Percentiles rank a stretch among this genome's conserved stretches.
Conservation (phyloP, 169 alveolate species). For the Plasmodium relictum region DNA sequence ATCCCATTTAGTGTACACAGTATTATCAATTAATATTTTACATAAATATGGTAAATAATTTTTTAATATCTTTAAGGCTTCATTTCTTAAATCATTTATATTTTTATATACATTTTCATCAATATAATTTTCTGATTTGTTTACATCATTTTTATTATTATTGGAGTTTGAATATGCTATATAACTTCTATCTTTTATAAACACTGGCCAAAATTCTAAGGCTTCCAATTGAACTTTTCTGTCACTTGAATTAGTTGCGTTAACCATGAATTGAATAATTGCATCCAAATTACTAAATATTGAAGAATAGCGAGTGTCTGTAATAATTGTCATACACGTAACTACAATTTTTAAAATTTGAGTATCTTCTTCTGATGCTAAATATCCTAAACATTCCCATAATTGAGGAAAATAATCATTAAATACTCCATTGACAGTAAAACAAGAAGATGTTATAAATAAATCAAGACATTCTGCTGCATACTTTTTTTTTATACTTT, state of each 20-base stretch:
- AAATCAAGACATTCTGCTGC: constrained; percentile 77
- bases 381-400: constrained; percentile 85
- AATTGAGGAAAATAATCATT: constrained; percentile 77
- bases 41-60: constrained; percentile 78
- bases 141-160: constrained; percentile 27
- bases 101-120: constrained; percentile 71
- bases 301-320: constrained; percentile 82
- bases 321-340: constrained; percentile 82
- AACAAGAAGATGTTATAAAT: constrained; percentile 53
- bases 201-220: constrained; percentile 88
- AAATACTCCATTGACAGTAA: constrained; percentile 74
- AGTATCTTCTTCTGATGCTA: constrained; percentile 82
- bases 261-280: constrained; percentile 84
- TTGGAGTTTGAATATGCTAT: constrained; percentile 72
- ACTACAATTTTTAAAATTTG: constrained; percentile 81
- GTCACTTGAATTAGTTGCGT: constrained; percentile 84
- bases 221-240: constrained; percentile 88
- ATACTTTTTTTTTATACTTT: constrained; percentile 50
- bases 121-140: constrained; percentile 35
- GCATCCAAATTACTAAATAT: constrained; percentile 84
- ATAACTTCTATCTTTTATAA: constrained; percentile 81
- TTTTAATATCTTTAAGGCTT: constrained; percentile 63
- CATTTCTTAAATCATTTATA: constrained; percentile 74
- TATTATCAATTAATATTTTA: constrained; percentile 83
- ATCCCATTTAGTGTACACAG: constrained; percentile 90